Evolutionary conservation across 495 filamentous ascomycete genomes (phyloP).

Genomic region (Penicillium odoratum): DNA sequence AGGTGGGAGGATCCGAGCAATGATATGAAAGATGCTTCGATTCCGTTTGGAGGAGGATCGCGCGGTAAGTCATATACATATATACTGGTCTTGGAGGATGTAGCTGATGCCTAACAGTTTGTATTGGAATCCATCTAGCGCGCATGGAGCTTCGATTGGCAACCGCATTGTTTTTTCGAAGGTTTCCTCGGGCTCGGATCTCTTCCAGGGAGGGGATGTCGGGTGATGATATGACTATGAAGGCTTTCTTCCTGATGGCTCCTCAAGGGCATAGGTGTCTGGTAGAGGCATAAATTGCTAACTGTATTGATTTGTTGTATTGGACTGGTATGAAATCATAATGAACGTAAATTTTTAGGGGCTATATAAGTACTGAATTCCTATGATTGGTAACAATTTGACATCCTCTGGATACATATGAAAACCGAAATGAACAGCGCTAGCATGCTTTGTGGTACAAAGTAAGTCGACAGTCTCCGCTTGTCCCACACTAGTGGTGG

Average conservation of each 20-base stretch:
- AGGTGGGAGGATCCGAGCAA: conserved; percentile 46
- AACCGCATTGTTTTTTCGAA: conserved; percentile 33
- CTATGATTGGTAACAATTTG: too few species aligned
- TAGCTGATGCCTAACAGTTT: conserved; percentile 29
- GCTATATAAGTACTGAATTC: too few species aligned
- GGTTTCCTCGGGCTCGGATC: conserved; percentile 26
- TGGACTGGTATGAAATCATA: too few species aligned
- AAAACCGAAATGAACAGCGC: too few species aligned
- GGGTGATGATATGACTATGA: conserved; percentile 44
- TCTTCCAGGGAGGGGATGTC: conserved; percentile 41
- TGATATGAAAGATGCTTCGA: conserved; percentile 53
- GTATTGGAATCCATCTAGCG: conserved; percentile 39
- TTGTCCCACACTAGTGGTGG: conserved; percentile 3
- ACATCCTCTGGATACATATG: too few species aligned
- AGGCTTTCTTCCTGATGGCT: conserved; percentile 42
- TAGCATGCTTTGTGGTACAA: too few species aligned
- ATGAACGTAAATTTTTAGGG: too few species aligned
- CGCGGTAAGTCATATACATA: conserved; percentile 28
- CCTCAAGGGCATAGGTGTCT: conserved; percentile 47
- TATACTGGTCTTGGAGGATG: too few species aligned
- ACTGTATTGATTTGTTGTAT: too few species aligned
- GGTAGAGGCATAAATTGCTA: conserved; percentile 29
- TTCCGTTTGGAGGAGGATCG: conserved; percentile 54
- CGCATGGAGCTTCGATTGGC: conserved; percentile 38
- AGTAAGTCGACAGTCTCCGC: too few species aligned